A percentile compares a stretch with the other conserved stretches of the same genome.
Conservation (phyloP, 768 basidiomycete species). For the Tricholoma furcatifolium region DNA sequence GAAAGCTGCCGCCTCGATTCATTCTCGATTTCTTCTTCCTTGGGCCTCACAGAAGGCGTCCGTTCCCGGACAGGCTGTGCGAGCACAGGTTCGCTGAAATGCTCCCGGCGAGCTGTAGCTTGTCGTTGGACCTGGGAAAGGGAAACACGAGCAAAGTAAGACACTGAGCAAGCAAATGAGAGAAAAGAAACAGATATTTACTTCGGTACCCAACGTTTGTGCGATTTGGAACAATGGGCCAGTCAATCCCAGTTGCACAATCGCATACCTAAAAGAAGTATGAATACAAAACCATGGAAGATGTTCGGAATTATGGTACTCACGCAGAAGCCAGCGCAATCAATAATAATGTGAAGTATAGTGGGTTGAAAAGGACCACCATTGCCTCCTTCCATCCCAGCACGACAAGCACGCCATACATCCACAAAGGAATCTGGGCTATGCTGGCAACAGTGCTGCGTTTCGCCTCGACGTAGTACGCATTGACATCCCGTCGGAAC, state of each 20-base stretch:
- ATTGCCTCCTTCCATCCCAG: slow-evolving; percentile 99
- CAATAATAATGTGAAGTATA: slow-evolving; percentile 84
- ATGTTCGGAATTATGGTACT: slow-evolving; percentile 33
- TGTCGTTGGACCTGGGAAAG: slow-evolving; percentile 58
- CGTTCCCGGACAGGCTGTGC: slow-evolving; percentile 34
- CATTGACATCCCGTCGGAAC: slow-evolving; percentile 94
- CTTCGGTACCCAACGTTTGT: slow-evolving; percentile 65
- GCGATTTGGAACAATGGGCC: slow-evolving; percentile 73
- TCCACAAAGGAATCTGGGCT: slow-evolving; percentile 94
- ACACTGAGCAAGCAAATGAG: background rate
- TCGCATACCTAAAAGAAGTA: slow-evolving; percentile 49
- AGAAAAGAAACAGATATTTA: slow-evolving; percentile 33
- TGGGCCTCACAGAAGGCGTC: slow-evolving; percentile 15
- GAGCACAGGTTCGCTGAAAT: slow-evolving; percentile 49
- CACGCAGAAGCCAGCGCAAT: slow-evolving; percentile 67
- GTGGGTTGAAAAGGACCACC: slow-evolving; percentile 88
- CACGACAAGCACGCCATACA: slow-evolving; percentile 87
- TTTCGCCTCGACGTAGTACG: slow-evolving; percentile 97
- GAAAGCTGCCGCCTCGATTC: slow-evolving; percentile 27
- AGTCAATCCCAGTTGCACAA: slow-evolving; percentile 68
- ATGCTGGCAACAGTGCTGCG: slow-evolving; percentile 91
- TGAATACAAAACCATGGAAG: background rate
- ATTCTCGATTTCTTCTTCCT: slow-evolving; percentile 23
- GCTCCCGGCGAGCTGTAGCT: slow-evolving; percentile 53
- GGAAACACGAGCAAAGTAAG: background rate